A percentile compares a stretch with the other conserved stretches of the same genome.
Conservation (phyloP, 192 early-diverging fungal species). For the Rhizophagus sp. region DNA sequence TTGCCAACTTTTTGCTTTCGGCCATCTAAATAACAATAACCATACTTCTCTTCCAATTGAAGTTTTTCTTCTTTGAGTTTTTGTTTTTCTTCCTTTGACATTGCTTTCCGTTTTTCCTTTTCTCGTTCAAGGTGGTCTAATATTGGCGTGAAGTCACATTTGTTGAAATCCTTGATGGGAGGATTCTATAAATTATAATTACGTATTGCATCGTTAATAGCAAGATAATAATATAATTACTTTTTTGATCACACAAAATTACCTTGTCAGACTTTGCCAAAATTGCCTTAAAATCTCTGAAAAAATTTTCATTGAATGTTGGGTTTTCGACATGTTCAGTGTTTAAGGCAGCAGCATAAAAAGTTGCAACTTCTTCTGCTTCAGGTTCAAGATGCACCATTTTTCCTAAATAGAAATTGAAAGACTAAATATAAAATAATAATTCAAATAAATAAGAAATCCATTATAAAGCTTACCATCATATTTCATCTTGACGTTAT, state of each 20-base stretch:
- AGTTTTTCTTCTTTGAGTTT: constrained; percentile 71
- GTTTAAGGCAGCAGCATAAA: constrained; percentile 85
- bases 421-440: neutral
- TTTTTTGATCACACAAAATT: constrained; percentile 4
- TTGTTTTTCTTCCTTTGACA: constrained; percentile 92
- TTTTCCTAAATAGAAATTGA: constrained; percentile 36
- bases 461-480: constrained; percentile 53
- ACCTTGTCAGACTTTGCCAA: constrained; percentile 64
- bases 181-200: constrained; percentile 46
- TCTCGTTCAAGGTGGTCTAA: constrained; percentile 72
- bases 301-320: constrained; percentile 91
- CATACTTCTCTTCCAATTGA: constrained; percentile 74
- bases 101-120: constrained; percentile 77
- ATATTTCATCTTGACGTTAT: constrained; percentile 87
- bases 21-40: constrained; percentile 77
- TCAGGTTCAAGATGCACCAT: constrained; percentile 64
- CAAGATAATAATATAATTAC: neutral
- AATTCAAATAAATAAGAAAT: neutral
- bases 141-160: constrained; percentile 91
- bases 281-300: constrained; percentile 78
- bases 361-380: constrained; percentile 93
- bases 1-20: constrained; percentile 97
- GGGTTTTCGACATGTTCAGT: constrained; percentile 84
- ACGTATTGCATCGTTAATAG: neutral
- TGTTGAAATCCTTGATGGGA: constrained; percentile 72